Evolutionary conservation across 192 early-diverging fungal species (phyloP), one percentile per base, ranked within the genome.

Genomic region (Coemansia sp.): DNA sequence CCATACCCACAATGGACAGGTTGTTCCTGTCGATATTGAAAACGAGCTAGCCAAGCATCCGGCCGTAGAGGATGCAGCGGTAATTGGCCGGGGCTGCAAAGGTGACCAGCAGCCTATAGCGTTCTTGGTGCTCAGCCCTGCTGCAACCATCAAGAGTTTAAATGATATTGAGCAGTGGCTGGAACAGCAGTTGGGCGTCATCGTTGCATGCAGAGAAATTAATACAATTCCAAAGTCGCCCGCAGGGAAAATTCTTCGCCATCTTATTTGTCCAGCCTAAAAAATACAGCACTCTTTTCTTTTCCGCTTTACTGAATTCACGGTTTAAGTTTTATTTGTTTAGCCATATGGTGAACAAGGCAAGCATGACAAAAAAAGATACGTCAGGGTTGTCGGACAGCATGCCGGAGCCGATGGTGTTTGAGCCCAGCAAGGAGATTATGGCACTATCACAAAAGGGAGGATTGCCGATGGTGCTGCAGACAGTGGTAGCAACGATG

Each of bases 21-120:
- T 96, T 6, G 76, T 88, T 0, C 91, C 93, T 1, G 87, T 86
- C 6, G 91, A 94, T 59, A 65, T 96, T 1, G 94, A 96, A 61
- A 78, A 78, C 12, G 31, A 81, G 45, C 68, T 92, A 31, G 52
- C 87, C 1, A 61, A 81, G 26, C 83, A 91, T 42, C 82, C 85
- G 5, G 41, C 47, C 8, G 70, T 97, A 36, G 63, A 71, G 10
- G 88, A 91, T 55, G 81, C 78, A 15, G 83, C 83, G 2, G 87
- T 86, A 19, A 73, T 87, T 58, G 85, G 84, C 31, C 49, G 16
- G 3, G 63, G 59, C 2, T 31, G 30, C 6, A 53, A 35, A n/a
- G 60, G 63, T 13, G 6, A 6, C 2, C 66, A 51, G 2, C 37
- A 11, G 26, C 50, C 63, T 4, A 35, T 62, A 8, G 59, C 57